Conservation (phyloP, 192 early-diverging fungal genomes). For the Phycomyces blakesleeanus region DNA sequence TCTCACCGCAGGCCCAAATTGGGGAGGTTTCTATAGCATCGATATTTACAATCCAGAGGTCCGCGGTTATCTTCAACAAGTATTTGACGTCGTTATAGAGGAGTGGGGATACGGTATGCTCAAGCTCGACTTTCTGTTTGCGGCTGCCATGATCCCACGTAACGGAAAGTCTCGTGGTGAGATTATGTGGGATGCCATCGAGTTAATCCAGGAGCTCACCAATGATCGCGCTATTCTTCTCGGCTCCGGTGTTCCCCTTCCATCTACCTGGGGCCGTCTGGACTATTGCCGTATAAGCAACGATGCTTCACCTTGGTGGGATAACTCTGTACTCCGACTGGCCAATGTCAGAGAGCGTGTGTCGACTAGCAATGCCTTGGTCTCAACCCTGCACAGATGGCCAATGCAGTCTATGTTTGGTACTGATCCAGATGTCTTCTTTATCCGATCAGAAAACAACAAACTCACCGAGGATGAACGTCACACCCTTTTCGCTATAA, state of each 20-base stretch:
- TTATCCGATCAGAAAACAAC: constrained; percentile 35
- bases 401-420: constrained; percentile 42
- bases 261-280: constrained; percentile 37
- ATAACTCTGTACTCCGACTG: constrained; percentile 39
- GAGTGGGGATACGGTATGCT: constrained; percentile 44
- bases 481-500: constrained; percentile 23
- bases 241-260: constrained; percentile 41
- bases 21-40: constrained; percentile 38
- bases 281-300: constrained; percentile 48
- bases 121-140: constrained; percentile 50
- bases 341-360: constrained; percentile 47
- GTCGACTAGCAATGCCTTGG: constrained; percentile 41
- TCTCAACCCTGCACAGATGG: constrained; percentile 46
- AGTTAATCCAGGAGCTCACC: constrained; percentile 33
- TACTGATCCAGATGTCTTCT: constrained; percentile 49
- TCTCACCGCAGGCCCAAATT: constrained; percentile 31
- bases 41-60: constrained; percentile 46
- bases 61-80: constrained; percentile 33
- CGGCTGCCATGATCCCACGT: constrained; percentile 39
- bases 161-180: constrained; percentile 44
- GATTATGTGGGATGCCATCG: constrained; percentile 48
- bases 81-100: constrained; percentile 37
- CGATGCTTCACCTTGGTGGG: constrained; percentile 49
- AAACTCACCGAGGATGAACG: constrained; percentile 27
- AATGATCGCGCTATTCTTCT: constrained; percentile 37